Evolutionary conservation across 2,329 filamentous ascomycete species (phyloP), one percentile per base, ranked within the genome.

Genomic region (Nothomitra cinnamomea): DNA sequence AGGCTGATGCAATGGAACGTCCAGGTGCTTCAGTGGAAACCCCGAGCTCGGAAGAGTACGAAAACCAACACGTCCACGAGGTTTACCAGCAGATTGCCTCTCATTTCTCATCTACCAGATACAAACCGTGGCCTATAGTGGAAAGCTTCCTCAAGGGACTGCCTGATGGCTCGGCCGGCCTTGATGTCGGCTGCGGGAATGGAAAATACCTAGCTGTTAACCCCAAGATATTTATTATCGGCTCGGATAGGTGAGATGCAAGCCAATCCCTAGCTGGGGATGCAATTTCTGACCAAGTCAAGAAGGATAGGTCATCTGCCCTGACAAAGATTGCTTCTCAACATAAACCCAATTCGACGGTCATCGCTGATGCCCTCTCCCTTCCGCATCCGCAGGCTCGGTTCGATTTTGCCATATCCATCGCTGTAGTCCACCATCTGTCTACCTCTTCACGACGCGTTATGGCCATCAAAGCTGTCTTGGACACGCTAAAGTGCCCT

Each of bases 101-200:
- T 17, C 71, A 73, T 60, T 74, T 73, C 60, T 72, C 71, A 1
- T 65, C 69, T 1, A 74, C 72, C 6, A 65, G 79, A 58, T 82
- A 82, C 67, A 83, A 83, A 79, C 88, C 92, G 57, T 98, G 92
- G 92, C 92, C 92, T 21, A 83, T 94, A 60, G 85, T 96, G 54
- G 79, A 88, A 57, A 72, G 73, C 36, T 96, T 95, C 65, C 76
- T 96, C 36, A 70, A 73, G 51, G 70, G 72, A 32, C 77, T 85
- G 49, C 64, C 74, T 0, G 69, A 80, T 12, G 90, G 89, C 24
- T 77, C 85, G 51, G 69, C 96, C 54, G 92, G 92, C 8, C 74
- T 95, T 32, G 92, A 98, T 67, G 75, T 96, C 54, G 92, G 92
- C 56, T 96, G 92, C 69, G 92, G 92, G 56, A 98, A 98, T 70